phyloP scores from a whole-genome alignment of 768 basidiomycete species.

The Rhizopogon vulgaris region DNA sequence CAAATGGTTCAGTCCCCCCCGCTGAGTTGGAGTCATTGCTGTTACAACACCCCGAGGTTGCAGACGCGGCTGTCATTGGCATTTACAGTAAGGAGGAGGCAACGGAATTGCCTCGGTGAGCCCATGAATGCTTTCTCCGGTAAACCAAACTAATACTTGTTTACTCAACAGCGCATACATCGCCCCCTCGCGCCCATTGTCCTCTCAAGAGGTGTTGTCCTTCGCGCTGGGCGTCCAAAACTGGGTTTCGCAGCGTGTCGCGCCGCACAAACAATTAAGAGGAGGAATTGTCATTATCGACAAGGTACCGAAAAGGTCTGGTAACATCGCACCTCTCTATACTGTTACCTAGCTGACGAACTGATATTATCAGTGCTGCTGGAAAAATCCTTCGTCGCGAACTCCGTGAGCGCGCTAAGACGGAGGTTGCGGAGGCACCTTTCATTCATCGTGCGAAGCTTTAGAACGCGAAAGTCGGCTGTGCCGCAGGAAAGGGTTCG shows the following conservation, averaged over 20 bases:
- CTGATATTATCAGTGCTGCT: conserved; percentile 47
- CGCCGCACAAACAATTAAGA: conserved; percentile 71
- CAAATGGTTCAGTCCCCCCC: conserved; percentile 57
- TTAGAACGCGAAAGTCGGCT: background rate
- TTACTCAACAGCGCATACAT: conserved; percentile 49
- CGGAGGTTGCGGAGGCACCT: conserved; percentile 35
- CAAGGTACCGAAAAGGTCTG: conserved; percentile 27
- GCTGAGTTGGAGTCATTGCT: conserved; percentile 80
- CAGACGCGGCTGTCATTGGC: conserved; percentile 80
- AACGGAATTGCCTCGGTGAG: conserved; percentile 75
- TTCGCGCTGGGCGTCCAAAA: conserved; percentile 48
- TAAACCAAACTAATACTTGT: background rate
- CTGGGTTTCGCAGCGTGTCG: conserved; percentile 69
- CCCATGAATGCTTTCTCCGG: background rate
- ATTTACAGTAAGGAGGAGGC: conserved; percentile 58
- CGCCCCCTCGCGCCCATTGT: conserved; percentile 22
- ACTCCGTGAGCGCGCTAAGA: conserved; percentile 60
- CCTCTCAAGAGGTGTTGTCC: conserved; percentile 7
- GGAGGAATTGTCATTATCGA: conserved; percentile 65
- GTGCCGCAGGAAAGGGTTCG: too few species aligned
- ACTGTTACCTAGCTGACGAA: background rate
- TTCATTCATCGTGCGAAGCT: conserved; percentile 12
- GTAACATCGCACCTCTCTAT: background rate
- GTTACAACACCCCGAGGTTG: conserved; percentile 67
- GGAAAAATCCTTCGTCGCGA: conserved; percentile 85